phyloP scores from a whole-genome alignment of 139 green algal genomes.

The Asterochloris sp. region DNA sequence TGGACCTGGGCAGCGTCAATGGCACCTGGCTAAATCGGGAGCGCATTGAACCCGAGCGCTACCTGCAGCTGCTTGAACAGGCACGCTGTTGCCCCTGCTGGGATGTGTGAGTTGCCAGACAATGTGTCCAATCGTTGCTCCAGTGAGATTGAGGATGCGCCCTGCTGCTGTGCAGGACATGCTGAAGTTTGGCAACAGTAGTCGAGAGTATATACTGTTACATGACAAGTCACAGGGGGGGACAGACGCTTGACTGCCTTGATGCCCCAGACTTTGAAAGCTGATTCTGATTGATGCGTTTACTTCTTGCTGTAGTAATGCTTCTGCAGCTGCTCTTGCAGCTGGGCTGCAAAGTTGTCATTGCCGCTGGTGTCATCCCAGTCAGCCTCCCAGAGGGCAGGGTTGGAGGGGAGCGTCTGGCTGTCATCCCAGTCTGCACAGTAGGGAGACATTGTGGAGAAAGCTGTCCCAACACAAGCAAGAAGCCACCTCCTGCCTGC shows the following conservation, averaged over 20 bases:
- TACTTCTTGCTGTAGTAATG: slow-evolving; percentile 7
- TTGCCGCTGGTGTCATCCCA: slow-evolving; percentile 48
- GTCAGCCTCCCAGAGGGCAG: slow-evolving; percentile 36
- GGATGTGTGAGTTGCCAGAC: no score
- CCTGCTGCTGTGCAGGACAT: slow-evolving; percentile 61
- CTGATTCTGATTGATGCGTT: not conserved
- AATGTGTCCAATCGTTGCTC: not conserved
- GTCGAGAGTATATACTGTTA: slow-evolving; percentile 91
- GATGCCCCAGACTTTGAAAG: no score
- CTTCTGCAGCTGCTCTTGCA: slow-evolving; percentile 31
- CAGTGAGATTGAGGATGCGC: not conserved
- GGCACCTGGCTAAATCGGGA: slow-evolving; percentile 93
- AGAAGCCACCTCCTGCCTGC: not conserved
- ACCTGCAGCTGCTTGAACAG: slow-evolving; percentile 87
- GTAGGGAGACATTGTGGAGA: not conserved
- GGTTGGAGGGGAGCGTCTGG: slow-evolving; percentile 30
- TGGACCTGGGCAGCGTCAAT: slow-evolving; percentile 93
- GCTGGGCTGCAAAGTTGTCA: slow-evolving; percentile 41
- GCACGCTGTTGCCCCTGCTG: slow-evolving; percentile 13
- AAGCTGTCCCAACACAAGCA: not conserved
- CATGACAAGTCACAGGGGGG: slow-evolving; percentile 45
- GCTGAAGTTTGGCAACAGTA: slow-evolving; percentile 84
- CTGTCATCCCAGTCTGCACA: slow-evolving; percentile 23
- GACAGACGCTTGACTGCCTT: no score
- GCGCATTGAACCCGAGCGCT: slow-evolving; percentile 70